Base-by-base conservation (phyloP, 1,139 yeast species). In the Taiozyma sp. region DNA sequence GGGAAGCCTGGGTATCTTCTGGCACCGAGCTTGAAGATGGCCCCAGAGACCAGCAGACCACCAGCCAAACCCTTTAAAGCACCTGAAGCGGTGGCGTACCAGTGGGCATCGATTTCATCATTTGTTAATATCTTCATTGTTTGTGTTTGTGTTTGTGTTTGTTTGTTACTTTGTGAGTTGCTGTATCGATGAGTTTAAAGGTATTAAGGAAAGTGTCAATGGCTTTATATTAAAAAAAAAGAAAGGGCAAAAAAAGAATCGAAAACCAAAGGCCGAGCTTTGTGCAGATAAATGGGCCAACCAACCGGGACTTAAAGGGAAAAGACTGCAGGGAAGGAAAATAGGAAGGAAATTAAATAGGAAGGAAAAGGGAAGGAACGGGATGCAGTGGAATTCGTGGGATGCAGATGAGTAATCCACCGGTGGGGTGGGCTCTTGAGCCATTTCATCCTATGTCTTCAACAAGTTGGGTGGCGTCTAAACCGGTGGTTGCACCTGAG, bases 51-150 rank as follows among this genome's bases (percentile, higher is more conserved):
- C 4, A 71, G 70, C 3, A 77, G 62, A 51, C 95, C 95, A n/a
- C 77, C 63, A 7, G 71, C 68, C 28, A 77, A 68, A 53, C 95
- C 95, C 61, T 83, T 79, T 28, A 75, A 42, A 50, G 86, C 90
- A 64, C 90, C 93, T 13, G 62, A 56, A 22, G 77, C 62, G 28
- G 85, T 79, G 56, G 80, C 78, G 53, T 74, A 71, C 61, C 74
- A 72, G 67, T 86, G 91, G 8, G 81, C 88, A 50, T 74, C 72
- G 52, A 80, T 74, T 69, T 87, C 93, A 66, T 83, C 86, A 53
- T 77, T 73, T 26, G 85, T 69, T 43, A 85, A 73, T 55, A 86
- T 65, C 75, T 86, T 87, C 95, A 87, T 87, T 47, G 47, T 48
- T 19, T 19, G 19, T 19, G 19, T 19, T 19, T 19, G 6, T 19